phyloP scores from a whole-genome alignment of 2,329 filamentous ascomycete species.

The Microcera coccophila region DNA sequence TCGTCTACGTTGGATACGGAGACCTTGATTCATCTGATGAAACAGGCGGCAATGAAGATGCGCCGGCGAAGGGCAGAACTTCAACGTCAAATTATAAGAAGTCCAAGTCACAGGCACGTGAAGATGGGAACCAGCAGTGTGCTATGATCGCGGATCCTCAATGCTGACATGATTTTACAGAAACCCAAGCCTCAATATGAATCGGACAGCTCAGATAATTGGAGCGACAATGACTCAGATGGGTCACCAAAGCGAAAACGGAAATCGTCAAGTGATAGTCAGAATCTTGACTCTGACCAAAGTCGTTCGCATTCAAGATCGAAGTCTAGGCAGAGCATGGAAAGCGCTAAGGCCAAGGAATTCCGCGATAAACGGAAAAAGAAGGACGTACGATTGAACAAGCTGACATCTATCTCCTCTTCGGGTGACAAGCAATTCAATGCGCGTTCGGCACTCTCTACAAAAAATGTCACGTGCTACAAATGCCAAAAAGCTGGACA shows the following conservation, averaged over 20 bases:
- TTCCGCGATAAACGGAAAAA: constrained; percentile 58
- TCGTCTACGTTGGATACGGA: constrained; percentile 57
- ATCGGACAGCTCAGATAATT: constrained; percentile 22
- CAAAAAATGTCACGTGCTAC: constrained; percentile 47
- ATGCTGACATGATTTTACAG: constrained; percentile 15
- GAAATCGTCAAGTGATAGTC: constrained; percentile 23
- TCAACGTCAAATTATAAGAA: constrained; percentile 32
- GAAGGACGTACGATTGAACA: constrained; percentile 64
- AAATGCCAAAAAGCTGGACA: constrained; percentile 61
- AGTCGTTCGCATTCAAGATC: constrained; percentile 34
- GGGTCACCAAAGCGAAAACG: constrained; percentile 26
- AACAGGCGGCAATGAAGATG: constrained; percentile 34
- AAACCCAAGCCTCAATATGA: constrained; percentile 13
- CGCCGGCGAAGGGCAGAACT: constrained; percentile 33
- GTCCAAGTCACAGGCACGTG: constrained; percentile 28
- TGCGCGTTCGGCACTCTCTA: constrained; percentile 13
- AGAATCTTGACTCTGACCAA: constrained; percentile 12
- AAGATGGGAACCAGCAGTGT: no score
- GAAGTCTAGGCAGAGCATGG: constrained; percentile 23
- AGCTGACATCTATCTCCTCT: constrained; percentile 58
- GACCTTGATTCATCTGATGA: constrained; percentile 44
- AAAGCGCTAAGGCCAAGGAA: constrained; percentile 39
- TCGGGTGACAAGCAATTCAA: constrained; percentile 24
- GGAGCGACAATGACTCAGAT: constrained; percentile 26
- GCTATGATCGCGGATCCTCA: neutral